A percentile compares a stretch with the other conserved stretches of the same genome.
These are phyloP conservation scores for Fusarium secorum DNA, from an alignment of 2,329 filamentous ascomycete genomes.

Conservation along the genomic window DNA sequence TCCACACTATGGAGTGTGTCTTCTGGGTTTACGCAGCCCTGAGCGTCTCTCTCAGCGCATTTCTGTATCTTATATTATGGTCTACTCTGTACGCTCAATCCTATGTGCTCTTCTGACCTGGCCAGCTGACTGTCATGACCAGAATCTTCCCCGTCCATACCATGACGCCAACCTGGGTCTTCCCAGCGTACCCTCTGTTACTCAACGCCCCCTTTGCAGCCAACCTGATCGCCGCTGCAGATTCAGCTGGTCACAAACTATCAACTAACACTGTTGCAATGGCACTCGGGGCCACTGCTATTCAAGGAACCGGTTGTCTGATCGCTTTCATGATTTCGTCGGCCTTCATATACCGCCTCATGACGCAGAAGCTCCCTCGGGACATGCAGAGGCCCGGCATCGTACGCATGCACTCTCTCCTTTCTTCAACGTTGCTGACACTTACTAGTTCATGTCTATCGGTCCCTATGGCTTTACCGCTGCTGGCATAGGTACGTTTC, in stretches of 20 bases:
- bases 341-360: conserved; percentile 84
- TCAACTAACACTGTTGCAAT: conserved; percentile 55
- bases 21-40: conserved; percentile 79
- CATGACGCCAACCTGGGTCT: conserved; percentile 91
- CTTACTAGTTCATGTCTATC: conserved; percentile 74
- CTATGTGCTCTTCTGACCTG: neutral
- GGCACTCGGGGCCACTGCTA: conserved; percentile 57
- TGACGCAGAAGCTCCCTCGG: conserved; percentile 84
- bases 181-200: conserved; percentile 82
- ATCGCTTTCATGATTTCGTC: conserved; percentile 80
- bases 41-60: conserved; percentile 72
- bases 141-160: conserved; percentile 72
- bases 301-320: conserved; percentile 64
- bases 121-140: neutral
- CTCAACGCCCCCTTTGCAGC: conserved; percentile 78
- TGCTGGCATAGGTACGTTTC: conserved; percentile 49
- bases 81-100: conserved; percentile 58
- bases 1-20: conserved; percentile 65
- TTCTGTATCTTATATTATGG: conserved; percentile 78
- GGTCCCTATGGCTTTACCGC: conserved; percentile 73
- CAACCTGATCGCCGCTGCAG: conserved; percentile 57
- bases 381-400: conserved; percentile 81
- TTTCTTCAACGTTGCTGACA: neutral
- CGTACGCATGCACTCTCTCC: conserved; percentile 42
- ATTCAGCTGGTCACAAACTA: conserved; percentile 27